Percentiles rank a stretch among this genome's conserved stretches.
phyloP scores from a whole-genome alignment of 805 yeast species.

The Candida easanensis region DNA sequence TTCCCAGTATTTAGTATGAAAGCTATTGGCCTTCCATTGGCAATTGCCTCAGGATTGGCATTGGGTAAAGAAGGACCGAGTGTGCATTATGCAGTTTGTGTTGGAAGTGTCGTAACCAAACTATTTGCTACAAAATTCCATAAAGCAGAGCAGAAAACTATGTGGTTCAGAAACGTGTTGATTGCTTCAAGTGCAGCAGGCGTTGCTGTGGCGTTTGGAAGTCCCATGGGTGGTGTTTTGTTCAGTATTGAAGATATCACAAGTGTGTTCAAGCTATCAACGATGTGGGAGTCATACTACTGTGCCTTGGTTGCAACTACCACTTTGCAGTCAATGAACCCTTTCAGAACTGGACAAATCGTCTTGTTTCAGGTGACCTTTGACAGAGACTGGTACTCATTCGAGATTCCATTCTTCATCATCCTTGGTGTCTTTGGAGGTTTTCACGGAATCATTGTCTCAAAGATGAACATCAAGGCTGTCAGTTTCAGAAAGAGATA shows the following conservation, averaged over 20 bases:
- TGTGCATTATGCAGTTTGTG: constrained; percentile 96
- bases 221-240: constrained; percentile 94
- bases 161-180: constrained; percentile 34
- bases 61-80: constrained; percentile 98
- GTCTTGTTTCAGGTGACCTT: constrained; percentile 91
- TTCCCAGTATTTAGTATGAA: constrained; percentile 72
- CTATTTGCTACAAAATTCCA: constrained; percentile 21
- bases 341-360: constrained; percentile 92
- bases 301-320: constrained; percentile 88
- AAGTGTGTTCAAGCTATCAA: constrained; percentile 64
- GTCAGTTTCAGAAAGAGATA: constrained; percentile 75
- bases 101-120: constrained; percentile 49
- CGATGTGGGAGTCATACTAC: constrained; percentile 89
- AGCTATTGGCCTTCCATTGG: constrained; percentile 77
- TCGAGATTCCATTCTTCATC: constrained; percentile 79
- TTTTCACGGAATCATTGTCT: constrained; percentile 74
- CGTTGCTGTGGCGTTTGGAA: constrained; percentile 96
- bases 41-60: constrained; percentile 89
- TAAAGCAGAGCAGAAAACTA: constrained; percentile 11
- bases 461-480: constrained; percentile 70
- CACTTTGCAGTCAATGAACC: constrained; percentile 76
- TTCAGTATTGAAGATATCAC: constrained; percentile 92
- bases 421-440: constrained; percentile 91
- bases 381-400: constrained; percentile 80
- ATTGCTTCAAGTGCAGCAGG: constrained; percentile 97